Base-by-base conservation (phyloP, 2,329 filamentous ascomycete genomes). In the Beauveria sp. region DNA sequence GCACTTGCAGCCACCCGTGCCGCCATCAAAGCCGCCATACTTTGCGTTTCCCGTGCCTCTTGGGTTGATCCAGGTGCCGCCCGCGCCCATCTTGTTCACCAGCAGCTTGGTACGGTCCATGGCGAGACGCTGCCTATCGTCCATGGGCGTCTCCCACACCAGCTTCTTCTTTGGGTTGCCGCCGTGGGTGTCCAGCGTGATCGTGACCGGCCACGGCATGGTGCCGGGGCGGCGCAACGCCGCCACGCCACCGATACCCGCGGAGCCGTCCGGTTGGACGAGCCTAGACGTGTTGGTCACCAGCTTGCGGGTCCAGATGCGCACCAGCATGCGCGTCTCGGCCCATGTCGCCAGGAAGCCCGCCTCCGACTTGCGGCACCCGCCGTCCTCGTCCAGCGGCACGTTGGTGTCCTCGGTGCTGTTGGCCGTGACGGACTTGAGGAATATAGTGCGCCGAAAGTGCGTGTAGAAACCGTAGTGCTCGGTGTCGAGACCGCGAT, bases 401-500 rank as follows among this genome's bases (percentile, higher is more conserved):
- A 79, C 72, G 51, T 75, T 70, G 8, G 70, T 71, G n/a, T 76
- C 71, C 16, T 71, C 69, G 18, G 78, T 78, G n/a, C 69, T 69
- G 65, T 82, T 80, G 62, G 84, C 72, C 0, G 75, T 74, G 12
- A 80, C 76, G 18, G 85, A 86, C 67, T 87, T 85, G 64, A 96
- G 80, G 77, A 93, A 96, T 65, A 96, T 90, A 9, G 88, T 89
- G 66, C 92, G 90, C 75, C 92, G 87, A 74, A 90, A 98, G 78
- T 96, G 96, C 0, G 84, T 90, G 76, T 96, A 97, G 76, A 97
- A 97, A 2, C 91, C 91, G 73, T 96, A 97, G 75, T 96, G 91
- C 73, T 98, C 93, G 0, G 88, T 88, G 2, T 83, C 77, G 31
- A 89, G 79, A 20, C 89, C 92, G 22, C 92, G 89, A 72, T 98